Conservation (phyloP, 306 rosid species). For the Datisca glomerata region DNA sequence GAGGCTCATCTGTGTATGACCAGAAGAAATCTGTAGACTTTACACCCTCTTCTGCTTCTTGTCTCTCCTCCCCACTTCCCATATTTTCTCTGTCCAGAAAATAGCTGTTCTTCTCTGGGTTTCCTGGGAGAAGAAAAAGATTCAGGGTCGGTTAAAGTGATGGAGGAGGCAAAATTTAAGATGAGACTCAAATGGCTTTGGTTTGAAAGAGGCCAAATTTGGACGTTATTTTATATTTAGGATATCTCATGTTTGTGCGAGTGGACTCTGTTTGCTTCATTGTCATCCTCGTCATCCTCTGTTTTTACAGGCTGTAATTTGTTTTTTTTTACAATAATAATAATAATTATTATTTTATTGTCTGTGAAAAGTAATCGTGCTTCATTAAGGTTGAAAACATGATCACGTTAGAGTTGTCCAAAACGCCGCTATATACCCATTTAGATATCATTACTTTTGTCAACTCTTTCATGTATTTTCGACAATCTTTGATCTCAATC, state of each 20-base stretch:
- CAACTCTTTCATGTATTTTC: no score
- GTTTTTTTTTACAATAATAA: background rate
- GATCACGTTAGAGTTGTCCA: no score
- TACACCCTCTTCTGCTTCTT: slow-evolving; percentile 32
- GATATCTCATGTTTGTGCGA: background rate
- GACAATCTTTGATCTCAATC: no score
- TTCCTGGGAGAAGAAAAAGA: slow-evolving; percentile 4
- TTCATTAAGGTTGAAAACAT: no score
- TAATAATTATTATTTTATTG: no score
- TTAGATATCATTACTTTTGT: no score
- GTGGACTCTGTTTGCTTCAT: background rate
- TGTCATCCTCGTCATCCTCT: background rate
- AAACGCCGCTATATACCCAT: no score
- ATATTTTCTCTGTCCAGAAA: slow-evolving; percentile 12
- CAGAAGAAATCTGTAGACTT: slow-evolving; percentile 76
- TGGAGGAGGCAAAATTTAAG: no score
- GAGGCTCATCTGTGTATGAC: slow-evolving; percentile 94
- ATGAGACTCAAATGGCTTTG: no score
- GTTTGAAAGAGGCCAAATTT: no score
- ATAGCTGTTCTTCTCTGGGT: background rate
- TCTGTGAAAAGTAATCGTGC: no score
- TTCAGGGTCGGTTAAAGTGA: background rate
- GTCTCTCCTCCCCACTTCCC: slow-evolving; percentile 16
- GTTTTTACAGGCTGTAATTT: background rate
- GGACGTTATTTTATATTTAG: no score